Evolutionary conservation across 2,329 filamentous ascomycete species (phyloP).

Genomic region (Drechmeria coniospora): DNA sequence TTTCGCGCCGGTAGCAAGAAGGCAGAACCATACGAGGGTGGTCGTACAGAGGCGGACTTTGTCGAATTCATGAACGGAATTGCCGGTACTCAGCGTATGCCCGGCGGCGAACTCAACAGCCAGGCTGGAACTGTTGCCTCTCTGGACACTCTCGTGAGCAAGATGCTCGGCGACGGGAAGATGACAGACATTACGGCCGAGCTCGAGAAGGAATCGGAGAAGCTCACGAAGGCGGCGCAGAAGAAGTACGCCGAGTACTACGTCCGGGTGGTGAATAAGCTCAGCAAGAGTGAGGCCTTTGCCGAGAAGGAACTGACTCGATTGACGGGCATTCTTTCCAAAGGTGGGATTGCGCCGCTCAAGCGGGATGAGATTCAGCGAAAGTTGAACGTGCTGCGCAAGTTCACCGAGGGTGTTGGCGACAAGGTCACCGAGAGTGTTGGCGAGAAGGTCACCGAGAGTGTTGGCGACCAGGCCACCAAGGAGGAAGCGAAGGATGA

Average conservation of each 20-base stretch:
- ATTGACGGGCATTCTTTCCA: conserved; percentile 64
- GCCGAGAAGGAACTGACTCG: conserved; percentile 74
- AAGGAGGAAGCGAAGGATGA: conserved; percentile 22
- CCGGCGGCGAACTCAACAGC: conserved; percentile 65
- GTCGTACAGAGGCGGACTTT: conserved; percentile 61
- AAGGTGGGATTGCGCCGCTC: conserved; percentile 68
- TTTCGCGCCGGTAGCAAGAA: conserved; percentile 75
- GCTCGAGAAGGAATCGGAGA: conserved; percentile 54
- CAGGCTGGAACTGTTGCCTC: conserved; percentile 68
- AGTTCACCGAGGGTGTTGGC: conserved; percentile 49
- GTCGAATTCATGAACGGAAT: conserved; percentile 76
- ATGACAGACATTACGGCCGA: conserved; percentile 52
- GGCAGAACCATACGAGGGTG: conserved; percentile 55
- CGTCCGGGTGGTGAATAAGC: conserved; percentile 76
- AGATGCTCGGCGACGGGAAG: conserved; percentile 50
- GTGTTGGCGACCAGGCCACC: too few relatives aligned
- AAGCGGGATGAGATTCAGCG: conserved; percentile 80
- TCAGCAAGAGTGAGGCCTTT: conserved; percentile 61
- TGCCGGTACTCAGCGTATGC: conserved; percentile 69
- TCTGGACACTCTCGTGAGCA: conserved; percentile 61
- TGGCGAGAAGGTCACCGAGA: conserved; percentile 34
- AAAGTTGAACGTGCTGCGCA: conserved; percentile 76
- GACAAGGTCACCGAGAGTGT: conserved; percentile 40
- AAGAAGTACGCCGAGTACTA: conserved; percentile 89
- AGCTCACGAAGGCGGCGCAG: conserved; percentile 44